Evolutionary conservation across 495 filamentous ascomycete genomes (phyloP).

Genomic region (Aspergillus ostianus): DNA sequence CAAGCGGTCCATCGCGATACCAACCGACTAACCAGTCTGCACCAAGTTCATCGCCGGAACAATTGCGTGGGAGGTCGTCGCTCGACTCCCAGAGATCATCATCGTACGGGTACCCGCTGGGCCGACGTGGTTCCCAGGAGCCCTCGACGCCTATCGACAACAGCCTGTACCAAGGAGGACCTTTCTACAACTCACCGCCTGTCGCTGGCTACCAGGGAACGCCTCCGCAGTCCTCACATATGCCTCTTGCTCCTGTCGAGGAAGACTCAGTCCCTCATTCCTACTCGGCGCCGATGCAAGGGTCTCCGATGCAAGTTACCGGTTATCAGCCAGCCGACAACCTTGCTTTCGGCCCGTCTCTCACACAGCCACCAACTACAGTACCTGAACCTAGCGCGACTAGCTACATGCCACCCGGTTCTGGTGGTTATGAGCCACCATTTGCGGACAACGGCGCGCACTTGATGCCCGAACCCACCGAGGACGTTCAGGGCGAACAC

Average conservation of each 20-base stretch:
- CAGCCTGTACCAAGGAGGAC: conserved; percentile 27
- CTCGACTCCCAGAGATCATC: conserved; percentile 47
- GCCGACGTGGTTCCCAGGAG: conserved; percentile 44
- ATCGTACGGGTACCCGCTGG: conserved; percentile 29
- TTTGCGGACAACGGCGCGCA: conserved; percentile 24
- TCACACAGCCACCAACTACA: conserved; percentile 6
- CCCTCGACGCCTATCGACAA: conserved; percentile 35
- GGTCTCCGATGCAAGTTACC: conserved; percentile 24
- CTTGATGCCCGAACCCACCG: conserved; percentile 13
- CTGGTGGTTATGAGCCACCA: conserved; percentile 37
- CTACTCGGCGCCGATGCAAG: conserved; percentile 22
- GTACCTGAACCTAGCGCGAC: conserved; percentile 9
- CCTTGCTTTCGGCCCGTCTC: conserved; percentile 20
- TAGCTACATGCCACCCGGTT: conserved; percentile 30
- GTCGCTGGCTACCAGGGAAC: conserved; percentile 44
- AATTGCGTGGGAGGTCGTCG: conserved; percentile 42
- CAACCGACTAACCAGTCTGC: conserved; percentile 55
- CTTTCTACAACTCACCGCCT: conserved; percentile 38
- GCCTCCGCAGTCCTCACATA: conserved; percentile 48
- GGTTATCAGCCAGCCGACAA: conserved; percentile 24
- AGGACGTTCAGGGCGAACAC: conserved; percentile 36
- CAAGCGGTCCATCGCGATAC: conserved; percentile 58
- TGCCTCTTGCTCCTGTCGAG: conserved; percentile 47
- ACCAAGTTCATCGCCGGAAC: conserved; percentile 49
- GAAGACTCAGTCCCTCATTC: conserved; percentile 37